Evolutionary conservation across 352 stramenopile species (phyloP).

Genomic region (Phytophthora syringae): DNA sequence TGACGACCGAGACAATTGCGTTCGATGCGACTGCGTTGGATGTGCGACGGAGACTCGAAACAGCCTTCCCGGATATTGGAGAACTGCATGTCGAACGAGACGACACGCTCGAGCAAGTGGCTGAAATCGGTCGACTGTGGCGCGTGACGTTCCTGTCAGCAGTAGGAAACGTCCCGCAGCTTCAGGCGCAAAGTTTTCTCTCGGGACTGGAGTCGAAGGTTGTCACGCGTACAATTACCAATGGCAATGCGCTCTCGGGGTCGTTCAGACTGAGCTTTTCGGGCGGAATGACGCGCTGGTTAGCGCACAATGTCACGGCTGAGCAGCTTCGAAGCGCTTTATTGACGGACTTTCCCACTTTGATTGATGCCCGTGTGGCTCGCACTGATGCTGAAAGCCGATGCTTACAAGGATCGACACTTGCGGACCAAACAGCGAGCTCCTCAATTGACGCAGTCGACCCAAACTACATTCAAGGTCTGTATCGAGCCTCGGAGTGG

Average conservation of each 20-base stretch:
- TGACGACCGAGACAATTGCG: constrained; percentile 56
- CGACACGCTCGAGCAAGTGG: constrained; percentile 58
- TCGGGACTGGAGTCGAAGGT: constrained; percentile 78
- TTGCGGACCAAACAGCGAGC: constrained; percentile 53
- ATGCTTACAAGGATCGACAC: constrained; percentile 69
- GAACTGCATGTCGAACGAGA: constrained; percentile 58
- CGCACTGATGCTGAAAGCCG: constrained; percentile 66
- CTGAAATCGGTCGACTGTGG: constrained; percentile 84
- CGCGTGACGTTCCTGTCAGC: constrained; percentile 90
- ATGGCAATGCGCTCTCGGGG: constrained; percentile 91
- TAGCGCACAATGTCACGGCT: constrained; percentile 78
- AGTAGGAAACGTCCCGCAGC: constrained; percentile 81
- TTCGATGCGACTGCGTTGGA: constrained; percentile 80
- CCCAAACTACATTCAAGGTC: constrained; percentile 26
- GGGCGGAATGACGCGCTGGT: constrained; percentile 48
- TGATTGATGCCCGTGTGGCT: constrained; percentile 72
- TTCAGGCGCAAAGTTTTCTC: constrained; percentile 76
- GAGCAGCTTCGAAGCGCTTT: constrained; percentile 58
- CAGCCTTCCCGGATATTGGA: constrained; percentile 55
- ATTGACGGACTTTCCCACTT: constrained; percentile 50
- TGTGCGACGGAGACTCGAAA: constrained; percentile 61
- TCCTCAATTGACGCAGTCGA: constrained; percentile 40
- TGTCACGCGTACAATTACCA: constrained; percentile 66
- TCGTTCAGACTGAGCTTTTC: constrained; percentile 87
- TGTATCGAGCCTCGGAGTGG: constrained; percentile 63